Conservation (phyloP, 345 rosid species). For the Barbarea vulgaris region DNA sequence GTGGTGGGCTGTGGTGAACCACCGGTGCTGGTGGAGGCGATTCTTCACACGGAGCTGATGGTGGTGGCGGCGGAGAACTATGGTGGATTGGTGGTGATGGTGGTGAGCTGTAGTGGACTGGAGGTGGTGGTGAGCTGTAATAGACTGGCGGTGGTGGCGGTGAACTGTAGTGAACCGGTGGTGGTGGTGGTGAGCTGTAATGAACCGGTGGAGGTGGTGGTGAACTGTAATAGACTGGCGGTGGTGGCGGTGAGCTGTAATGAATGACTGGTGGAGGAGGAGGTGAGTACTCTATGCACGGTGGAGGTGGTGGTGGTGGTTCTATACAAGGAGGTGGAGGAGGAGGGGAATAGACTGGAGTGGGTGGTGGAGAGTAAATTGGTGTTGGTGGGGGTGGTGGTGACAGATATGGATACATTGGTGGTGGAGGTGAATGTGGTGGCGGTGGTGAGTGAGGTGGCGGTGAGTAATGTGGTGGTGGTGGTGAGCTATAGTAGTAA, state of each 20-base stretch:
- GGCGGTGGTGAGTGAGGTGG: slow-evolving; percentile 22
- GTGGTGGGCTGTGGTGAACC: slow-evolving; percentile 38
- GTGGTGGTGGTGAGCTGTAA: slow-evolving; percentile 41
- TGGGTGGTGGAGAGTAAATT: slow-evolving; percentile 42
- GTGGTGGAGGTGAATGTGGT: slow-evolving; percentile 55
- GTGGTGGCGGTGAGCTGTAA: slow-evolving; percentile 43
- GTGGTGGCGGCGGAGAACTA: slow-evolving; percentile 39
- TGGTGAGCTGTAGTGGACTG: slow-evolving; percentile 36
- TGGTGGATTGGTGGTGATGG: slow-evolving; percentile 43
- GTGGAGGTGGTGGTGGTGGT: slow-evolving; percentile 66
- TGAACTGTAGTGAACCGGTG: slow-evolving; percentile 27
- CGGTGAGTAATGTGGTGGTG: slow-evolving; percentile 33
- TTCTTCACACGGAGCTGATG: slow-evolving; percentile 20
- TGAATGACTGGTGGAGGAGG: slow-evolving; percentile 53
- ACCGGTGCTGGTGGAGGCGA: slow-evolving; percentile 40
- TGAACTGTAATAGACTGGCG: slow-evolving; percentile 41
- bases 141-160: neutral
- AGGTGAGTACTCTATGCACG: slow-evolving; percentile 49
- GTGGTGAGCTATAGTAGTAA: slow-evolving; percentile 41
- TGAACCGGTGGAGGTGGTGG: slow-evolving; percentile 48
- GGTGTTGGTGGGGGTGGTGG: slow-evolving; percentile 51
- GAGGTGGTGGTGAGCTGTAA: slow-evolving; percentile 39
- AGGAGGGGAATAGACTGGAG: slow-evolving; percentile 52
- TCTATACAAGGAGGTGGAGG: slow-evolving; percentile 62
- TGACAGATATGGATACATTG: slow-evolving; percentile 23